Percentiles rank a stretch among this genome's conserved stretches.
Evolutionary conservation across 1,284 basidiomycete species (phyloP).

Genomic region (Mrakiaceae sp.): DNA sequence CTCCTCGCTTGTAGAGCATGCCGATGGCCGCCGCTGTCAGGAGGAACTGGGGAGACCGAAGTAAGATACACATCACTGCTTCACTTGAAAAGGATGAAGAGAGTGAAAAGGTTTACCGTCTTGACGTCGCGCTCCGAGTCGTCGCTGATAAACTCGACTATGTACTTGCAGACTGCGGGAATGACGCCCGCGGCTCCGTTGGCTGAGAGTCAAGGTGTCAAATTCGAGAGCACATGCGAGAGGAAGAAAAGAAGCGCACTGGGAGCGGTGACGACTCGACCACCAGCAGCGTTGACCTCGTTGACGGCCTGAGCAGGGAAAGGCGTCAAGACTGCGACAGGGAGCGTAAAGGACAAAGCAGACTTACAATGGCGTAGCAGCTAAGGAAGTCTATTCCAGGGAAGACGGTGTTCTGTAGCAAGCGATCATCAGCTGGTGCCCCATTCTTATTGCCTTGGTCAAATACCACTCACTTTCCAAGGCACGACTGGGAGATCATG

Average conservation of each 20-base stretch:
- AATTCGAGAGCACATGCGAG: not conserved
- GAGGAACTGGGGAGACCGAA: constrained; percentile 1
- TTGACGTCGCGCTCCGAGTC: constrained; percentile 17
- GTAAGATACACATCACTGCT: not conserved
- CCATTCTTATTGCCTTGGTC: not conserved
- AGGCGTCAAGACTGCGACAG: no score
- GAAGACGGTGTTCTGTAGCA: constrained; percentile 38
- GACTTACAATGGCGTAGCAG: constrained; percentile 70
- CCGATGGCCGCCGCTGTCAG: constrained; percentile 53
- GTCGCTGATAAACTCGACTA: constrained; percentile 49
- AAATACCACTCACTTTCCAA: constrained; percentile 39
- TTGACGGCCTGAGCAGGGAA: constrained; percentile 25
- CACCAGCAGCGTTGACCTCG: constrained; percentile 77
- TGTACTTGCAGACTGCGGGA: constrained; percentile 65
- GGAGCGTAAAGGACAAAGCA: not conserved
- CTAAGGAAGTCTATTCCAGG: constrained; percentile 90
- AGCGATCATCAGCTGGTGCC: no score
- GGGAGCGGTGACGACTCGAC: constrained; percentile 74
- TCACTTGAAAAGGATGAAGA: not conserved
- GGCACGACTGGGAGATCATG: constrained; percentile 75
- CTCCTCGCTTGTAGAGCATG: constrained; percentile 95
- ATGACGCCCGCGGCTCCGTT: constrained; percentile 62
- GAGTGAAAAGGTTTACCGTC: constrained; percentile 3
- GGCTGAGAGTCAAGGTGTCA: constrained; percentile 2
- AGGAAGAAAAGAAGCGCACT: constrained; percentile 28